Evolutionary conservation across 2,329 filamentous ascomycete species (phyloP).

Genomic region (Pseudopithomyces chartarum): DNA sequence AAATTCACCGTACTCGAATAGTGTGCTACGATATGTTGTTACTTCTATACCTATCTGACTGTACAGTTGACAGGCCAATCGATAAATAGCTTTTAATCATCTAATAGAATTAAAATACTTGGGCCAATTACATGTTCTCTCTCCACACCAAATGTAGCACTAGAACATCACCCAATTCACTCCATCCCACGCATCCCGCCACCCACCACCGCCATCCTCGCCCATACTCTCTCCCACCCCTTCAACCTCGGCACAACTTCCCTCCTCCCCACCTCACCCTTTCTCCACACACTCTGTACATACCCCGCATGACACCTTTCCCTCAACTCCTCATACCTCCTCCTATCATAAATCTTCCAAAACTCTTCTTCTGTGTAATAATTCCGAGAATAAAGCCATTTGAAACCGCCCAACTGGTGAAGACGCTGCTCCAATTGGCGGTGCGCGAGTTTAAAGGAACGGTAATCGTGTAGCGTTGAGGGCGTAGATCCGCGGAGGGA

Average conservation of each 20-base stretch:
- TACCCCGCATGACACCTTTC: conserved; percentile 65
- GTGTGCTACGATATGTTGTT: too few species aligned
- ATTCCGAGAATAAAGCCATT: conserved; percentile 86
- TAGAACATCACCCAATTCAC: too few species aligned
- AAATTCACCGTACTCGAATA: too few species aligned
- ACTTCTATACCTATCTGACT: too few species aligned
- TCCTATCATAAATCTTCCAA: conserved; percentile 65
- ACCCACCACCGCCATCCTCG: neutral
- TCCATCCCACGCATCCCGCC: too few species aligned
- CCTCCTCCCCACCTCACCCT: conserved; percentile 52
- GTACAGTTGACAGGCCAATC: too few species aligned
- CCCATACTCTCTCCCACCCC: conserved; percentile 8
- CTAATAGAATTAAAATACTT: too few species aligned
- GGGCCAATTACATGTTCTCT: too few species aligned
- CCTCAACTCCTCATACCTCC: conserved; percentile 67
- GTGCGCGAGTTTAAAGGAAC: conserved; percentile 52
- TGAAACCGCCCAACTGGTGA: conserved; percentile 72
- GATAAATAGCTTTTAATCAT: too few species aligned
- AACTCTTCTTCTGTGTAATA: conserved; percentile 77
- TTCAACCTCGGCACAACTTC: neutral
- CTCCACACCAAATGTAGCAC: too few species aligned
- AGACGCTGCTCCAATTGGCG: conserved; percentile 73
- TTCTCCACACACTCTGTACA: conserved; percentile 72
- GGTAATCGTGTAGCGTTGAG: neutral
- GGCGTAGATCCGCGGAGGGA: neutral